Percentiles rank a stretch among this genome's conserved stretches.
Evolutionary conservation across 2,329 filamentous ascomycete species (phyloP).

Genomic region (Talaromyces sp.): DNA sequence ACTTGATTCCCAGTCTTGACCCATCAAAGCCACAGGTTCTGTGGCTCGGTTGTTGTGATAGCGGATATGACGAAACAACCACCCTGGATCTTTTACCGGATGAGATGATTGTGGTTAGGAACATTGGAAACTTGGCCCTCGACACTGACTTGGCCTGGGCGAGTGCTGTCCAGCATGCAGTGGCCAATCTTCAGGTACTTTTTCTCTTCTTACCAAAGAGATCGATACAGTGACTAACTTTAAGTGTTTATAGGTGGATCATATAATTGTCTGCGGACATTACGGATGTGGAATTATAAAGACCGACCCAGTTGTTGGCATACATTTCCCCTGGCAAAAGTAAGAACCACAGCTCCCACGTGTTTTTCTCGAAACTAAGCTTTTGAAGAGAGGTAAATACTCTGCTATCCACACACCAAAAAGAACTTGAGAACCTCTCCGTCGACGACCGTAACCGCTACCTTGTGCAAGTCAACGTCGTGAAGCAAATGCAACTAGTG

Average conservation of each 20-base stretch:
- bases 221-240: not conserved
- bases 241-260: not conserved
- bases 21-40: slow-evolving; percentile 7
- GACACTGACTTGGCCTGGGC: slow-evolving; percentile 6
- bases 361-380: too few species aligned
- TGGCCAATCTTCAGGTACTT: not conserved
- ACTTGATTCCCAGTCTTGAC: slow-evolving; percentile 5
- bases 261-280: slow-evolving; percentile 11
- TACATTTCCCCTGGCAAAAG: slow-evolving; percentile 9
- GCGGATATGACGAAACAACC: slow-evolving; percentile 10
- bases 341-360: not conserved
- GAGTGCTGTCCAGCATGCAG: slow-evolving; percentile 9
- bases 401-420: not conserved
- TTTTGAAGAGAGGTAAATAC: slow-evolving; percentile 1
- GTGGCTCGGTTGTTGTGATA: slow-evolving; percentile 10
- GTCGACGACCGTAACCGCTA: slow-evolving; percentile 2
- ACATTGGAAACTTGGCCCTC: slow-evolving; percentile 8
- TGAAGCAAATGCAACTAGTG: slow-evolving; percentile 7
- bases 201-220: too few species aligned
- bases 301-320: not conserved
- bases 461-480: slow-evolving; percentile 7
- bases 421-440: slow-evolving; percentile 2
- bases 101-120: slow-evolving; percentile 9
- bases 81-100: slow-evolving; percentile 6
- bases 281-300: slow-evolving; percentile 8